phyloP scores from a whole-genome alignment of 2,329 filamentous ascomycete genomes.

The Epichloe glyceriae region DNA sequence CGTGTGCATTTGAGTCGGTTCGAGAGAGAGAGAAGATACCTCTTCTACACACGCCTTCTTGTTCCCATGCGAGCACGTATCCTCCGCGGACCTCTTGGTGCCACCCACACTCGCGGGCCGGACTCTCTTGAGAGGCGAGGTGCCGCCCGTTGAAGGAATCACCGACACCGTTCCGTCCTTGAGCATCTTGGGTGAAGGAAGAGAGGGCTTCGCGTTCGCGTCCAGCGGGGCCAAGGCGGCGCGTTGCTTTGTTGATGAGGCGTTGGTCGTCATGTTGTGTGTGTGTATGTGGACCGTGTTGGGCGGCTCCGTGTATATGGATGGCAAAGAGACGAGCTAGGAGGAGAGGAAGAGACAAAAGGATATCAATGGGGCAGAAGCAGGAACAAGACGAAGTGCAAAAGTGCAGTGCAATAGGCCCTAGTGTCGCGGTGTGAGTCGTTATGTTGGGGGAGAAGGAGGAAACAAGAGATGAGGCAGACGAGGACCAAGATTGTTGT shows the following conservation, averaged over 20 bases:
- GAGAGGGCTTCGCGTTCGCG: conserved; percentile 27
- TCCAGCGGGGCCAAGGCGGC: conserved; percentile 34
- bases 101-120: conserved; percentile 3
- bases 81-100: conserved; percentile 16
- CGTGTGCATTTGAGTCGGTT: neutral
- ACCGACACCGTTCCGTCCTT: conserved; percentile 4
- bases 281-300: neutral
- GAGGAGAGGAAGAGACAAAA: neutral
- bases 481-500: neutral
- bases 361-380: neutral
- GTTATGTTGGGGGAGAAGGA: neutral
- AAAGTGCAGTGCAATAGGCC: neutral
- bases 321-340: neutral
- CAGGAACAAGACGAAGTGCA: neutral
- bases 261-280: neutral
- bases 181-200: conserved; percentile 11
- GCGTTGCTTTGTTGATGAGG: conserved; percentile 33
- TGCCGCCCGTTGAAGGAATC: conserved; percentile 1
- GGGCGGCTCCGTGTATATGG: neutral
- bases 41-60: conserved; percentile 24
- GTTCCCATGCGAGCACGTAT: conserved; percentile 9
- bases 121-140: conserved; percentile 8
- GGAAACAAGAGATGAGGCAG: neutral
- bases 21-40: conserved; percentile 11
- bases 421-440: neutral